phyloP scores from a whole-genome alignment of 306 rosid genomes.

The Abrus pulchellus region DNA sequence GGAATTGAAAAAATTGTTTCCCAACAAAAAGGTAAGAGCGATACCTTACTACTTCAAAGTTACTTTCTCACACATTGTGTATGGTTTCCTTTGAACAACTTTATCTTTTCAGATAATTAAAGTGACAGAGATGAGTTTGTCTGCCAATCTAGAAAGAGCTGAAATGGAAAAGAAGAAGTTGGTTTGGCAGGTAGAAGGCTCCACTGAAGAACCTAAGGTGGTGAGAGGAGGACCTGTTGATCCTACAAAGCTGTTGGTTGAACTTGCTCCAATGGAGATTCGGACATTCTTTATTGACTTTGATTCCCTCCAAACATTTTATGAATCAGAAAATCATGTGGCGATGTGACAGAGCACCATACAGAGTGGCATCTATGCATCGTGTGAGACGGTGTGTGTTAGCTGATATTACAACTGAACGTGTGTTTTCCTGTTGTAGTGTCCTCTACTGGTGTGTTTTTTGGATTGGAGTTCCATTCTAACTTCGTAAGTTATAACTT shows the following conservation, averaged over 20 bases:
- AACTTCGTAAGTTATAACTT: no score
- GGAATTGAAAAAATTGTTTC: constrained; percentile 78
- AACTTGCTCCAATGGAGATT: constrained; percentile 89
- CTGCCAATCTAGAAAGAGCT: constrained; percentile 86
- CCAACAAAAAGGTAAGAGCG: constrained; percentile 71
- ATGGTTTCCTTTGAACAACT: constrained; percentile 20
- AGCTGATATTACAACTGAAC: not conserved
- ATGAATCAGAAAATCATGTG: constrained; percentile 38
- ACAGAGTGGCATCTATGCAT: constrained; percentile 16
- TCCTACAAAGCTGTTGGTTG: constrained; percentile 71
- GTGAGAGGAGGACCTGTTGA: constrained; percentile 80
- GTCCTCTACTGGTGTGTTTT: constrained; percentile 1
- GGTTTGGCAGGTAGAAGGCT: constrained; percentile 76
- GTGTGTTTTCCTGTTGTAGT: constrained; percentile 14
- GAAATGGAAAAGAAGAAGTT: constrained; percentile 80
- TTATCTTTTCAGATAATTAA: constrained; percentile 63
- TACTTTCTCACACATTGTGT: constrained; percentile 4
- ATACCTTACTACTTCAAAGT: constrained; percentile 14
- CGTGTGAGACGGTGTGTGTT: not conserved
- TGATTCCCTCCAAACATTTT: constrained; percentile 48
- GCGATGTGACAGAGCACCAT: constrained; percentile 39
- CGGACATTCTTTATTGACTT: constrained; percentile 66
- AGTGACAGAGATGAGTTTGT: constrained; percentile 80
- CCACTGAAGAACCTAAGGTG: constrained; percentile 60
- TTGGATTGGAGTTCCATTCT: no score